phyloP scores from a whole-genome alignment of 169 alveolate genomes.

The Plasmodium knowlesi region DNA sequence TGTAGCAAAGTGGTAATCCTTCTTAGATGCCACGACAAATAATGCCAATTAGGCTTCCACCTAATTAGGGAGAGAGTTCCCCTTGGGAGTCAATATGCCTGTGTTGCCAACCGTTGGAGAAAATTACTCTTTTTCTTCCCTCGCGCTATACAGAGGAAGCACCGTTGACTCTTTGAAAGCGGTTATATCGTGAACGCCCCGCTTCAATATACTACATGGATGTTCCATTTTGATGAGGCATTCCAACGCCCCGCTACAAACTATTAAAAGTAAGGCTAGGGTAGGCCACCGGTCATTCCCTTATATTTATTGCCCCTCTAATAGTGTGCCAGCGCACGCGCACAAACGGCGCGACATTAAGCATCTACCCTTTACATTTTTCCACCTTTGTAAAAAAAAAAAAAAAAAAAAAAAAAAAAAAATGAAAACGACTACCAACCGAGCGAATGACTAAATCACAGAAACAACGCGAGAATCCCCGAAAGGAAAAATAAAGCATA shows the following conservation, averaged over 20 bases:
- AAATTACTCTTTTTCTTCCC: neutral
- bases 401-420: neutral
- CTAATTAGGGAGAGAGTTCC: neutral
- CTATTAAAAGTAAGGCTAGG: neutral
- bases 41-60: neutral
- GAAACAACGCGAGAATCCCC: neutral
- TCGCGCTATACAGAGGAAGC: neutral
- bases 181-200: neutral
- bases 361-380: neutral
- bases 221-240: neutral
- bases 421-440: neutral
- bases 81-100: neutral
- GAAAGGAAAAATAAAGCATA: neutral
- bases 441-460: neutral
- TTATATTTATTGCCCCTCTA: neutral
- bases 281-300: neutral
- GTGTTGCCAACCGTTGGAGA: neutral
- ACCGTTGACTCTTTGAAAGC: neutral
- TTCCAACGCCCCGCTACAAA: neutral
- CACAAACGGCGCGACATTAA: neutral
- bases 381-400: neutral
- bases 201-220: neutral
- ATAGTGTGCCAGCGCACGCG: neutral
- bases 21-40: neutral
- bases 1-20: neutral